A percentile compares a stretch with the other conserved stretches of the same genome.
Evolutionary conservation across 768 basidiomycete genomes (phyloP).

Genomic region (Pleurotus platypus): DNA sequence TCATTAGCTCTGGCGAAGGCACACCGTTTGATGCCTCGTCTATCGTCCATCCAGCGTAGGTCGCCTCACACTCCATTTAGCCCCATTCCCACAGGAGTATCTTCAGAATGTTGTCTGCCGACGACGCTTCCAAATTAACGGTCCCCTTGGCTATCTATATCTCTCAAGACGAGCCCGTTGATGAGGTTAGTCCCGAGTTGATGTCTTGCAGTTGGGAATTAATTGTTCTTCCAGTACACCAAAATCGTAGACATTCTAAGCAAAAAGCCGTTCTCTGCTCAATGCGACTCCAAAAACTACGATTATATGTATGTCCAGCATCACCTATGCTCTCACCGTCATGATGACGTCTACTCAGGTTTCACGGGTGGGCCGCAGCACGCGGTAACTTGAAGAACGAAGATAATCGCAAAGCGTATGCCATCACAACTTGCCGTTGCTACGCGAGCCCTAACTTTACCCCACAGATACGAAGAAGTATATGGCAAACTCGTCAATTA

Average conservation of each 20-base stretch:
- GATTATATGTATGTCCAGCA: slow-evolving; percentile 33
- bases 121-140: slow-evolving; percentile 46
- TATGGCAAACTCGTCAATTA: slow-evolving; percentile 48
- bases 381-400: slow-evolving; percentile 51
- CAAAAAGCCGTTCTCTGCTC: slow-evolving; percentile 45
- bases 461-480: slow-evolving; percentile 46
- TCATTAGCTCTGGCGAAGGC: slow-evolving; percentile 32
- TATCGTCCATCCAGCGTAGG: slow-evolving; percentile 58
- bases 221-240: slow-evolving; percentile 31
- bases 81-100: not conserved
- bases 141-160: slow-evolving; percentile 55
- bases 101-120: slow-evolving; percentile 44
- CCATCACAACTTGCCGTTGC: not conserved
- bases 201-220: not conserved
- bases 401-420: slow-evolving; percentile 56
- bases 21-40: slow-evolving; percentile 47
- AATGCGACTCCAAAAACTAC: slow-evolving; percentile 50
- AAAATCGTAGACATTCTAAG: slow-evolving; percentile 45
- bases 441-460: not conserved
- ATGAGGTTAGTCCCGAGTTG: slow-evolving; percentile 39
- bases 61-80: not conserved
- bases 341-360: slow-evolving; percentile 25
- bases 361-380: slow-evolving; percentile 66
- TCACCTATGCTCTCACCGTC: slow-evolving; percentile 7
- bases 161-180: slow-evolving; percentile 54